phyloP scores from a whole-genome alignment of 768 basidiomycete genomes.

The Sistotremastrum suecicum region DNA sequence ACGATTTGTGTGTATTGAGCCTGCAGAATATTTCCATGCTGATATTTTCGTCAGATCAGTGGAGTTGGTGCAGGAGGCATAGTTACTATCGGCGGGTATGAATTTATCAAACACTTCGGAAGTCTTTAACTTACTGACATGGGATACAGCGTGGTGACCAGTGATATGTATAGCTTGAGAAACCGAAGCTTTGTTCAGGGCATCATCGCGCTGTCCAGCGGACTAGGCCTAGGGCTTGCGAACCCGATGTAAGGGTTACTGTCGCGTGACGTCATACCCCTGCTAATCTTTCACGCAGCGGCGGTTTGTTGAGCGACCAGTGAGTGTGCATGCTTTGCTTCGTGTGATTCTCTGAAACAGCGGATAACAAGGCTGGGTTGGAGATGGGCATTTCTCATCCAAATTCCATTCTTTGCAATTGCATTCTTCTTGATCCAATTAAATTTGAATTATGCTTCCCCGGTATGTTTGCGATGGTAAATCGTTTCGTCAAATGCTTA shows the following conservation, averaged over 20 bases:
- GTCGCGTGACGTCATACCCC: no score
- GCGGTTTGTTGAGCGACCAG: constrained; percentile 35
- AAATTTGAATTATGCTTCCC: constrained; percentile 53
- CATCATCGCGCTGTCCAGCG: constrained; percentile 17
- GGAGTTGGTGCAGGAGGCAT: constrained; percentile 75
- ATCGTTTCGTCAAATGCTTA: constrained; percentile 1
- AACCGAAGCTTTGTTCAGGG: constrained; percentile 18
- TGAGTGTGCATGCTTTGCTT: no score
- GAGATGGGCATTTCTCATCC: constrained; percentile 70
- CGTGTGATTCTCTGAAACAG: background rate
- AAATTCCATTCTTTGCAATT: constrained; percentile 50
- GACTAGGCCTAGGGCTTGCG: constrained; percentile 56
- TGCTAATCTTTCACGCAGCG: constrained; percentile 29
- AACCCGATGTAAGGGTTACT: constrained; percentile 25
- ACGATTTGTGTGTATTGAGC: constrained; percentile 44
- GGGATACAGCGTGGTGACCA: constrained; percentile 45
- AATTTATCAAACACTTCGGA: no score
- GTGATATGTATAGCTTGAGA: constrained; percentile 69
- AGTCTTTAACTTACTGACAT: constrained; percentile 3
- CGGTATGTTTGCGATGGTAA: constrained; percentile 25
- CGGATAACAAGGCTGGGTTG: constrained; percentile 30
- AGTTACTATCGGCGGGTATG: constrained; percentile 55
- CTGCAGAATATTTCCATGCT: background rate
- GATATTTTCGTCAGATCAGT: constrained; percentile 31
- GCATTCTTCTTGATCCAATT: constrained; percentile 43